Conservation (phyloP, 768 basidiomycete species). For the Xerocomellus intermedius region DNA sequence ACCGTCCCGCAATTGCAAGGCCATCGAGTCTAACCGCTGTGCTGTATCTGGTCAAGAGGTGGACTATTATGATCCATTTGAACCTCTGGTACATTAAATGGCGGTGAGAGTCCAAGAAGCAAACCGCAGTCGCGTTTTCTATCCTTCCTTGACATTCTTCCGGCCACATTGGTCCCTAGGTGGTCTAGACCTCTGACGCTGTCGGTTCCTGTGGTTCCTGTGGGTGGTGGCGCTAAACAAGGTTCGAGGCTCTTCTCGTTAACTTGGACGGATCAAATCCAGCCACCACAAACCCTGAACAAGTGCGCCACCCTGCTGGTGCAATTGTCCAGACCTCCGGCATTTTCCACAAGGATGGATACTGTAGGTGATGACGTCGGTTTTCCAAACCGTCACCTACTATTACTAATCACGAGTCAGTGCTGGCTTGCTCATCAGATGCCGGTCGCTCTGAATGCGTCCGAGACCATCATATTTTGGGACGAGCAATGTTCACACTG, state of each 20-base stretch:
- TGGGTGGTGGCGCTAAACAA: not conserved
- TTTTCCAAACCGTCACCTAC: not conserved
- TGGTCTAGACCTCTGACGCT: slow-evolving; percentile 10
- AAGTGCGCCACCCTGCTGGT: slow-evolving; percentile 1
- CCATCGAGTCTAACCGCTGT: not conserved
- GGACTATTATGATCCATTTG: not conserved
- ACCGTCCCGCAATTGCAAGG: not conserved
- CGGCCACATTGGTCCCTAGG: not conserved
- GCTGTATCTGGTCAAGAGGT: not conserved
- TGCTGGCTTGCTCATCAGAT: not conserved
- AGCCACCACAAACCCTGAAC: not conserved
- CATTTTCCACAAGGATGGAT: not conserved
- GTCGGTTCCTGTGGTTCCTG: not conserved
- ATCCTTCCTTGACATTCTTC: not conserved
- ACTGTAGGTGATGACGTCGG: not conserved
- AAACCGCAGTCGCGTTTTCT: not conserved
- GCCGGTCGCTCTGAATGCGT: not conserved
- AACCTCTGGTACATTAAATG: not conserved
- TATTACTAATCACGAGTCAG: not conserved
- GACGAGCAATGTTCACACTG: not conserved
- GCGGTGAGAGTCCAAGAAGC: not conserved
- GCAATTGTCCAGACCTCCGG: slow-evolving; percentile 9
- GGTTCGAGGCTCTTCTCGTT: slow-evolving; percentile 8
- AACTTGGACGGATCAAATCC: not conserved
- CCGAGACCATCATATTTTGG: not conserved